phyloP scores from a whole-genome alignment of 441 rosid species.

The Populus hybrid region DNA sequence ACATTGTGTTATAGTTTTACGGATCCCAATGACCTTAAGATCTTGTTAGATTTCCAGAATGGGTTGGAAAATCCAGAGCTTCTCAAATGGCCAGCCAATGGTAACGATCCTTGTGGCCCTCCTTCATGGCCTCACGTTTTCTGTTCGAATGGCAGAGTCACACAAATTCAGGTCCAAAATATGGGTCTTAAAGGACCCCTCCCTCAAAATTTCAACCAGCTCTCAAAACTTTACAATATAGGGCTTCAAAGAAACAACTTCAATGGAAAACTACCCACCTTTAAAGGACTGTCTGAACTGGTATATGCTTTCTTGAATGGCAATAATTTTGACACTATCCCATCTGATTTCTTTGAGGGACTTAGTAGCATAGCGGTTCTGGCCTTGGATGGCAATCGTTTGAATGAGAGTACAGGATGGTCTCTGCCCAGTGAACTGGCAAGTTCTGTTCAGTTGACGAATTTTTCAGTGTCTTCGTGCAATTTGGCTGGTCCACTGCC shows the following conservation, averaged over 20 bases:
- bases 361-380: constrained; percentile 38
- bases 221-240: constrained; percentile 40
- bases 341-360: constrained; percentile 49
- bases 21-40: constrained; percentile 45
- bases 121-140: constrained; percentile 54
- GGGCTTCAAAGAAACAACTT: constrained; percentile 53
- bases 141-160: constrained; percentile 43
- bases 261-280: constrained; percentile 42
- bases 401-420: constrained; percentile 50
- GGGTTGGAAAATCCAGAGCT: constrained; percentile 57
- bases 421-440: constrained; percentile 38
- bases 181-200: constrained; percentile 45
- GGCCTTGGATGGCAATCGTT: constrained; percentile 48
- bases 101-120: constrained; percentile 55
- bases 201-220: constrained; percentile 48
- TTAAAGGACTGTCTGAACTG: constrained; percentile 46
- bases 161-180: constrained; percentile 54
- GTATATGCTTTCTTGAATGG: constrained; percentile 43
- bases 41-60: constrained; percentile 48
- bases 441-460: constrained; percentile 36
- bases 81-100: constrained; percentile 46
- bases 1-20: constrained; percentile 29
- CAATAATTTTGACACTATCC: constrained; percentile 44
- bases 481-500: constrained; percentile 47
- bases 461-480: constrained; percentile 36